A percentile compares a stretch with the other conserved stretches of the same genome.
Evolutionary conservation across 2,329 filamentous ascomycete species (phyloP).

Genomic region (Waltergamsia citrina): DNA sequence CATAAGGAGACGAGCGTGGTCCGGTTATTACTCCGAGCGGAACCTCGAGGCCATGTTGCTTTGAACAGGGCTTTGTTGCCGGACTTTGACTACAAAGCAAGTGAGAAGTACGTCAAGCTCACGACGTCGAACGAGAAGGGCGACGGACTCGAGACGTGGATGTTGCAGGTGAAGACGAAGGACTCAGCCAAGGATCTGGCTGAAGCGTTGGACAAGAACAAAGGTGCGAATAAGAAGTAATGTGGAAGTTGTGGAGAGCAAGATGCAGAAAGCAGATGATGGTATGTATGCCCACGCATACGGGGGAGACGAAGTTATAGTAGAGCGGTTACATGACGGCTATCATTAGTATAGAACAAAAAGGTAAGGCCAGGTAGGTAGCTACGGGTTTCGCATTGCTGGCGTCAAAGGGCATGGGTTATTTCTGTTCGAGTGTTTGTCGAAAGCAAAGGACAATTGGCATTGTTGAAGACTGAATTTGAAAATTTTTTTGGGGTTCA

Average conservation of each 20-base stretch:
- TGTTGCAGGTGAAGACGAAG: constrained; percentile 60
- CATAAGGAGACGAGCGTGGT: constrained; percentile 59
- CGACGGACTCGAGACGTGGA: constrained; percentile 57
- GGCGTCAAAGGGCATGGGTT: constrained; percentile 8
- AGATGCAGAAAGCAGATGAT: background rate
- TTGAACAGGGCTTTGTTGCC: constrained; percentile 61
- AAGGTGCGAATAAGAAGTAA: constrained; percentile 45
- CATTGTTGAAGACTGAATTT: too few relatives aligned
- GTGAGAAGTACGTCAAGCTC: constrained; percentile 51
- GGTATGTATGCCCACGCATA: too few relatives aligned
- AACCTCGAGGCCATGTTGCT: constrained; percentile 63
- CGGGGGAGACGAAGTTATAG: too few relatives aligned
- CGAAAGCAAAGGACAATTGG: background rate
- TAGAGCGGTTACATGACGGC: too few relatives aligned
- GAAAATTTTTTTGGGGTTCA: too few relatives aligned
- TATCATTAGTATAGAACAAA: constrained; percentile 1
- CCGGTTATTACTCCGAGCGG: constrained; percentile 63
- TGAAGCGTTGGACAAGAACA: constrained; percentile 40
- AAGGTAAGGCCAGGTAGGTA: constrained; percentile 1
- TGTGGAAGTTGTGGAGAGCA: constrained; percentile 8
- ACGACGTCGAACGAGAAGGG: constrained; percentile 48
- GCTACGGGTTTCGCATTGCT: constrained; percentile 8
- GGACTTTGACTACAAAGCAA: constrained; percentile 51
- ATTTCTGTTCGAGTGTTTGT: constrained; percentile 1
- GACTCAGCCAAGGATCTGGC: constrained; percentile 46